phyloP scores from a whole-genome alignment of 768 basidiomycete species.

The Auricularia heimuer region DNA sequence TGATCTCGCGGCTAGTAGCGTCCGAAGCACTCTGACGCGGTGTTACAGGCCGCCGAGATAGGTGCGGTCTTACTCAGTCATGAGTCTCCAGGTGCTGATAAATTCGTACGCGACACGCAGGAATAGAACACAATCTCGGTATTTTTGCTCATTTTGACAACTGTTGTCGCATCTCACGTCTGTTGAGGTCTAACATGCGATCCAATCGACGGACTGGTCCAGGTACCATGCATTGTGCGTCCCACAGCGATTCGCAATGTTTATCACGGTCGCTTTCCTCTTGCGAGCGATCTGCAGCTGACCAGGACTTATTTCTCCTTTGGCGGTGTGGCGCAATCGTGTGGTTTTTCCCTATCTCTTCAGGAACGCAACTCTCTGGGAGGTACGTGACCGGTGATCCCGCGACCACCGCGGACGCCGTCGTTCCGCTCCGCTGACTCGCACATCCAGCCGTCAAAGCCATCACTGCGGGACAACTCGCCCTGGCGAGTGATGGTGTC shows the following conservation, averaged over 20 bases:
- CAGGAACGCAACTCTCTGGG: constrained; percentile 77
- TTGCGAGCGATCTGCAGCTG: too few relatives aligned
- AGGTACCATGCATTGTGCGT: constrained; percentile 90
- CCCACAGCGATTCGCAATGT: constrained; percentile 3
- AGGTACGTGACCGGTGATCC: constrained; percentile 32
- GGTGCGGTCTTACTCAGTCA: constrained; percentile 1
- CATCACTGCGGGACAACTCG: constrained; percentile 86
- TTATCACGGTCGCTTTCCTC: too few relatives aligned
- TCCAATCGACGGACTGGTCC: constrained; percentile 86
- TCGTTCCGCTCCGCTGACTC: too few relatives aligned
- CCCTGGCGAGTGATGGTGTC: constrained; percentile 83
- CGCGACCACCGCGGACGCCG: too few relatives aligned
- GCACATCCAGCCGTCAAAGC: constrained; percentile 68
- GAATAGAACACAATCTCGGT: constrained; percentile 12
- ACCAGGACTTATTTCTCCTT: too few relatives aligned
- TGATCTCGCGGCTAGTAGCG: not conserved
- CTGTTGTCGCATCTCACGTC: not conserved
- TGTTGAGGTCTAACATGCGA: constrained; percentile 80
- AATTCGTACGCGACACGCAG: not conserved
- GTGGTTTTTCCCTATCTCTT: constrained; percentile 3
- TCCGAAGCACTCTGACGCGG: not conserved
- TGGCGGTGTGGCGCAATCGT: too few relatives aligned
- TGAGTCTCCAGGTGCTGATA: not conserved
- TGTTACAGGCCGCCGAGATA: constrained; percentile 22
- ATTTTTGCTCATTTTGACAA: not conserved